Percentiles rank a stretch among this genome's conserved stretches.
phyloP scores from a whole-genome alignment of 768 basidiomycete genomes.

The Amanita exitialis region DNA sequence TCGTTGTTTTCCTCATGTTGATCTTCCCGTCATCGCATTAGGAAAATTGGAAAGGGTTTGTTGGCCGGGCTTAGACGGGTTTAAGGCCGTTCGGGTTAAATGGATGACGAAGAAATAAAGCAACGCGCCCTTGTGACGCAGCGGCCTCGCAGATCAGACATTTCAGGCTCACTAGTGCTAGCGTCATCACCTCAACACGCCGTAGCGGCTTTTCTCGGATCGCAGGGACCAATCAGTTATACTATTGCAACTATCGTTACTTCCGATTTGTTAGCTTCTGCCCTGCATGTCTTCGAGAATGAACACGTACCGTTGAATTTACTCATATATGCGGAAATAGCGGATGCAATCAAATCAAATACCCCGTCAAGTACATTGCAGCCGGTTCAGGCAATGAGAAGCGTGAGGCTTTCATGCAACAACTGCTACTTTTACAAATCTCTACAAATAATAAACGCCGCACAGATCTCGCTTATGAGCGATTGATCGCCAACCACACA shows the following conservation, averaged over 20 bases:
- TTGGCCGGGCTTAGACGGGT: slow-evolving; percentile 2
- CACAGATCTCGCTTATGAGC: background rate
- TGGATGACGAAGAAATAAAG: slow-evolving; percentile 2
- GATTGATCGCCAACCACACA: slow-evolving; percentile 1
- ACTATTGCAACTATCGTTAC: background rate
- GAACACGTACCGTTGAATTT: background rate
- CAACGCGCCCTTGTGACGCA: background rate
- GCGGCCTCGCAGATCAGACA: slow-evolving; percentile 4
- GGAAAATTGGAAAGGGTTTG: slow-evolving; percentile 1
- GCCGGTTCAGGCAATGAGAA: background rate
- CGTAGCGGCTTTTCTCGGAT: background rate
- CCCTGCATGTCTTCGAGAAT: background rate
- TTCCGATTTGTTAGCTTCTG: slow-evolving; percentile 1
- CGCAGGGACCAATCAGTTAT: background rate
- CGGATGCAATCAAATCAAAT: background rate
- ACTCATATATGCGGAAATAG: background rate
- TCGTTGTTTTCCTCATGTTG: slow-evolving; percentile 33
- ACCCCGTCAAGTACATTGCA: background rate
- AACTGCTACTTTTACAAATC: background rate
- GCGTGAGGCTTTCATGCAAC: slow-evolving; percentile 2
- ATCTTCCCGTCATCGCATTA: slow-evolving; percentile 15
- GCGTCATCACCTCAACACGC: background rate
- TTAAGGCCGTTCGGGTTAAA: slow-evolving; percentile 5
- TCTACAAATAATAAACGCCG: background rate
- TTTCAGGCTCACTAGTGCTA: slow-evolving; percentile 1